Base-by-base conservation (phyloP, 2,329 filamentous ascomycete genomes). In the Diaporthe eres region DNA sequence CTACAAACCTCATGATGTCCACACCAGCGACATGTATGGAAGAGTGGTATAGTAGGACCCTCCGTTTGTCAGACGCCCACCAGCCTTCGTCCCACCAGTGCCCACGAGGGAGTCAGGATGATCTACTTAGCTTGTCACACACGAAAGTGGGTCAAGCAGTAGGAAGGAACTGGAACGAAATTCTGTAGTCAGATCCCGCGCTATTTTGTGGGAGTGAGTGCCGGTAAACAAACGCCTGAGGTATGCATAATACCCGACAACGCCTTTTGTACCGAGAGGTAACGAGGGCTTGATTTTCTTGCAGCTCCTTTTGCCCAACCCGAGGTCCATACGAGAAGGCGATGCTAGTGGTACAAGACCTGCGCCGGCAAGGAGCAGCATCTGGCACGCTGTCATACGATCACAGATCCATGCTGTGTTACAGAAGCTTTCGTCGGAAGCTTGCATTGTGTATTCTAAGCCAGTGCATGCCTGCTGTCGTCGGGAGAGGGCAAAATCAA, bases 351-450 rank as follows among this genome's bases (percentile, higher is more conserved):
- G 34, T 4, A 70, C 65, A 55, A 70, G 34, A 39, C 65, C 22
- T 55, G 49, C 65, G 31, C 28, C 65, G 65, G 65, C 10, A 42
- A 42, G 49, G 25, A 22, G 49, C 65, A 70, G 65, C 34, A 70
- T 70, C 65, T 70, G 34, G 65, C 47, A 22, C 65, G 7, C 31
- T 55, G 65, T 70, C 49, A 70, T 55, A 70, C 65, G 49, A 55
- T 15, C 49, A 53, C n/a, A 53, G 49, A 42, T 53, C n/a, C 49
- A 53, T 7, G 65, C 12, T 55, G 65, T 70, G 65, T n/a, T 70
- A 34, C 65, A 4, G 49, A 55, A 70, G 34, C 47, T 22, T 37
- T 25, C n/a, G n/a, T 39, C n/a, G 34, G 65, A 42, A 22, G 13
- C 13, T 17, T 34, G 42, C 19, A 4, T 5, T 4, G 9, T 19